Conservation (phyloP, 495 filamentous ascomycete species). For the Penicillium cataractarum region DNA sequence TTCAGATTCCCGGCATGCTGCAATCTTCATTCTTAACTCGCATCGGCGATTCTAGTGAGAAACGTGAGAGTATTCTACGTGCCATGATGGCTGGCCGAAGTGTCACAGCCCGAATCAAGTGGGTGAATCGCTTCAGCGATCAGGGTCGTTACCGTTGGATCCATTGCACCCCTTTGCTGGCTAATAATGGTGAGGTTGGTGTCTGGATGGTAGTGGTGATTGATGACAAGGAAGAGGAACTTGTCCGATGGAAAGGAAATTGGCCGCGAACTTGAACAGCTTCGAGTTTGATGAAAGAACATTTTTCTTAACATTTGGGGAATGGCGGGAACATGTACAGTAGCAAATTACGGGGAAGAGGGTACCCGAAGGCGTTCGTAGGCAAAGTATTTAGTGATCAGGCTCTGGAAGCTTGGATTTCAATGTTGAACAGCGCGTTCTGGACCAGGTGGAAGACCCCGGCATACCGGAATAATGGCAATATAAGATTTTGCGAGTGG, state of each 20-base stretch:
- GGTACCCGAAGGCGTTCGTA: not conserved
- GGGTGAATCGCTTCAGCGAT: slow-evolving; percentile 49
- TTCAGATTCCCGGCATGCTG: slow-evolving; percentile 63
- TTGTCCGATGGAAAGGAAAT: slow-evolving; percentile 19
- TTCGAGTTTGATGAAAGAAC: not conserved
- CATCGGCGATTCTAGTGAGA: slow-evolving; percentile 54
- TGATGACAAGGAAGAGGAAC: slow-evolving; percentile 42
- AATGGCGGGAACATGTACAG: no score
- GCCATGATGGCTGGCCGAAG: slow-evolving; percentile 62
- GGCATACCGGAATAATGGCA: no score
- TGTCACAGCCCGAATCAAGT: slow-evolving; percentile 66
- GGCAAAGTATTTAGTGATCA: not conserved
- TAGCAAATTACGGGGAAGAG: no score
- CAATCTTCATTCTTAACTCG: slow-evolving; percentile 58
- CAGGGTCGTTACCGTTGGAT: slow-evolving; percentile 59
- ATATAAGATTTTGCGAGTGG: not conserved
- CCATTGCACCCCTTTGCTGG: slow-evolving; percentile 63
- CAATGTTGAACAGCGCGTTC: not conserved
- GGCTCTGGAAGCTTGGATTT: not conserved
- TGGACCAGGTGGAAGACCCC: no score
- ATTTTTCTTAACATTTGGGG: not conserved
- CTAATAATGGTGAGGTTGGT: slow-evolving; percentile 58
- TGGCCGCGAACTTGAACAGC: slow-evolving; percentile 8
- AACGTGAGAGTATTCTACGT: slow-evolving; percentile 57
- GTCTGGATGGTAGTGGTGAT: slow-evolving; percentile 69